Evolutionary conservation across 441 rosid genomes (phyloP).

Genomic region (Populus hybrid): DNA sequence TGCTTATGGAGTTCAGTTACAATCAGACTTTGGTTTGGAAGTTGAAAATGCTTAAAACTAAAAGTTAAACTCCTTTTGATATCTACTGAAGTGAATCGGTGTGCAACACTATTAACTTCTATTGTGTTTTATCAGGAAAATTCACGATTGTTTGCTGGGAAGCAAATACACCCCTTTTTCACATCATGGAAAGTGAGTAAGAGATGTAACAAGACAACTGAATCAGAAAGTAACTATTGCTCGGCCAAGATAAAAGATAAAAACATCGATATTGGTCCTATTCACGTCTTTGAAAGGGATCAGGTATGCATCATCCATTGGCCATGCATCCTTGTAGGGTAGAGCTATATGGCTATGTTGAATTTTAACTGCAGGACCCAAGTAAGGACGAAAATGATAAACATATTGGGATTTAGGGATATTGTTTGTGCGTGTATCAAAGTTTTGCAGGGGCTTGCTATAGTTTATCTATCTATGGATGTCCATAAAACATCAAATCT

Average conservation of each 20-base stretch:
- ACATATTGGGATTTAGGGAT: background rate
- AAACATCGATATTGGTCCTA: conserved; percentile 55
- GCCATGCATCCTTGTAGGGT: background rate
- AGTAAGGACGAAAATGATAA: background rate
- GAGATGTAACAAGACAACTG: conserved; percentile 39
- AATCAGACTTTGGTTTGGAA: background rate
- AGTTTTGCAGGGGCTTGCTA: background rate
- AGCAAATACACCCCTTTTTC: conserved; percentile 85
- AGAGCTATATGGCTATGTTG: background rate
- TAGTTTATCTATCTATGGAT: background rate
- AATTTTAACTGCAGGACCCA: background rate
- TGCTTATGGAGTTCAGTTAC: conserved; percentile 2
- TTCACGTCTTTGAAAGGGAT: conserved; percentile 77
- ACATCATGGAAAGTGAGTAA: conserved; percentile 48
- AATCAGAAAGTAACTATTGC: conserved; percentile 25
- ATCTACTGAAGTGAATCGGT: background rate
- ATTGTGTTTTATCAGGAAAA: conserved; percentile 57
- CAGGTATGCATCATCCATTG: conserved; percentile 40
- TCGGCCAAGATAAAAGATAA: conserved; percentile 29
- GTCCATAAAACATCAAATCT: background rate
- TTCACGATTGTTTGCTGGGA: conserved; percentile 62
- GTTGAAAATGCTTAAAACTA: background rate
- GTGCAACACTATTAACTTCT: conserved; percentile 10
- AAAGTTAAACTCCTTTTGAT: background rate
- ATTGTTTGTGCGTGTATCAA: background rate